Evolutionary conservation across 2,329 filamentous ascomycete species (phyloP), one percentile per base, ranked within the genome.

Genomic region (Fusarium sp.): DNA sequence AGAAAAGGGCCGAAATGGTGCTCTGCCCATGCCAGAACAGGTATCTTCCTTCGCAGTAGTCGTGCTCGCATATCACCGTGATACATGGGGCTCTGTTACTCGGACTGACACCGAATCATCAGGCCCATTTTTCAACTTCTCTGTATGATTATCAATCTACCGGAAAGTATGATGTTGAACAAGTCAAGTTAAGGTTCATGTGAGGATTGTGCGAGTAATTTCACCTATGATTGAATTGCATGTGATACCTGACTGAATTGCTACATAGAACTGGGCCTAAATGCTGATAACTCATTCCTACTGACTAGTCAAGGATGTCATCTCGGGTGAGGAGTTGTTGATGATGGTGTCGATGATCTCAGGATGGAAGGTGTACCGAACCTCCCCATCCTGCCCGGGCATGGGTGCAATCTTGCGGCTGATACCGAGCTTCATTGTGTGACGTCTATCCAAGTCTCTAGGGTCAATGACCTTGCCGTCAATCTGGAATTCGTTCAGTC

Each of bases 11-110:
- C 7, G 17, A 47, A 5, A 26, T 11, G 18, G 24, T 24, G 7
- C 24, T 45, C 42, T 44, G 15, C 15, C 14, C 15, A 44, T 24
- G 0, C 15, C 42, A 12, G 6, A 44, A 18, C 9, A 17, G n/a
- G 2, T 11, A 3, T 5, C 8, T 3, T 12, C n/a, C 12, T 24
- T 24, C 15, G 3, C n/a, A 18, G n/a, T n/a, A 11, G 15, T 24
- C 9, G 1, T 24, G n/a, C n/a, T 44, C 6, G 32, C n/a, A 24
- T 15, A 24, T 24, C 42, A 24, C 14, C 6, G n/a, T 24, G n/a
- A 13, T 35, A 1, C 6, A 35, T 35, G 32, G 32, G 14, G 14
- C 6, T 35, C 32, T 14, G 13, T 15, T 35, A 14, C 32, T 35
- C 32, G 32, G 13, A 35, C 13, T 35, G 13, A 3, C 13, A 35